Conservation (phyloP, 345 rosid species). For the Brassica incana region DNA sequence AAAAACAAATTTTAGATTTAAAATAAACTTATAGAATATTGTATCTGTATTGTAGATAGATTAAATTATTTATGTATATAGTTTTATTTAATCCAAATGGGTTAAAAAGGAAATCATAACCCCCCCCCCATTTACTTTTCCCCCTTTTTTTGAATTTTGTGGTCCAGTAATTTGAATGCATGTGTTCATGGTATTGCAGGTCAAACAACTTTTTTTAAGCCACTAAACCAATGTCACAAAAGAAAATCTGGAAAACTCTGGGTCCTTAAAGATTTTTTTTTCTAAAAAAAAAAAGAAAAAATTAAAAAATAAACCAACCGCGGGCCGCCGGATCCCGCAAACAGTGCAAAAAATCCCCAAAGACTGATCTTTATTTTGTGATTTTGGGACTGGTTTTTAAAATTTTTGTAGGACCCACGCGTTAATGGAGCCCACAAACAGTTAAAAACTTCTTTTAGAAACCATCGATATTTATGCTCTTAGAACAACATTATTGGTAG, state of each 20-base stretch:
- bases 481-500: no score
- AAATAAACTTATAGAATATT: not conserved
- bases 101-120: not conserved
- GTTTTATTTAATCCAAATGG: not conserved
- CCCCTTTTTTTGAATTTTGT: not conserved
- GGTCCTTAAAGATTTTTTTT: no score
- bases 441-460: no score
- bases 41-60: not conserved
- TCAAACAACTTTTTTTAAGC: not conserved
- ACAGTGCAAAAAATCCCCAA: no score
- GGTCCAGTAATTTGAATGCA: slow-evolving; percentile 14
- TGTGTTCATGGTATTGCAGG: slow-evolving; percentile 5
- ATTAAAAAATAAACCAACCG: no score
- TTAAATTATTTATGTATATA: not conserved
- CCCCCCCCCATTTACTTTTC: not conserved
- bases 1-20: not conserved
- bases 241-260: not conserved
- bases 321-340: no score
- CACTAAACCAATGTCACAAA: not conserved
- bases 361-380: no score
- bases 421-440: no score
- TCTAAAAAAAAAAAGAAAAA: no score
- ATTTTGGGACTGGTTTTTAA: no score
- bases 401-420: no score
- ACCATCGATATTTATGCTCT: no score